Base-by-base conservation (phyloP, 352 stramenopile genomes). In the Pythium phragmitis region DNA sequence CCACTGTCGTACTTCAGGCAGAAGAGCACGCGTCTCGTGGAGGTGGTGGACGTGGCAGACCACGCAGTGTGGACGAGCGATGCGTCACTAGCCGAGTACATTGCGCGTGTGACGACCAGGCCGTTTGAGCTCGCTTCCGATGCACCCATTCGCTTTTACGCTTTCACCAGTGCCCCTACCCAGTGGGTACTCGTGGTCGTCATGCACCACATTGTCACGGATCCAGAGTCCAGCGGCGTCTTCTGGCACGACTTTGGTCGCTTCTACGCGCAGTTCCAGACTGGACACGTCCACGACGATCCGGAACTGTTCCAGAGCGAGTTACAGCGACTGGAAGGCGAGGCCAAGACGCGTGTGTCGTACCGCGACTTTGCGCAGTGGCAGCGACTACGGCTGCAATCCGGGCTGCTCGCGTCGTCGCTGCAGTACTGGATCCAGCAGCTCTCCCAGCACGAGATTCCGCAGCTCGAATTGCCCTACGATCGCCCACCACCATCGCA, bases 191-290 rank as follows among this genome's bases (percentile, higher is more conserved):
- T 85, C 0, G 67, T 69, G 6, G 69, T 74, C 1, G 74, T 83
- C n/a, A 49, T 85, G 46, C 79, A 88, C 12, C 77, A 86, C 45
- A 88, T 85, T 19, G 77, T 70, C n/a, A 85, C 77, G 0, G 77
- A 85, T 54, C 68, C 73, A 33, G 67, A 73, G 26, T 86, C 75
- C 9, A 79, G 71, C 19, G 51, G 68, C 12, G 50, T 88, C 6
- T 76, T 86, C 43, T 88, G 79, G 79, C 39, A 42, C 13, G 77
- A 83, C 37, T 73, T 86, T 6, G 42, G 53, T 5, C 19, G 59
- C 2, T 42, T 72, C 4, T 85, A 88, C 39, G 2, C 34, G 0
- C 50, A 28, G 12, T 59, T 61, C n/a, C 36, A 14, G 17, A 48
- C 8, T 23, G 43, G 21, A 43, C 34, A 2, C 11, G 19, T 47